Base-by-base conservation (phyloP, 768 basidiomycete genomes). In the Panus rudis region DNA sequence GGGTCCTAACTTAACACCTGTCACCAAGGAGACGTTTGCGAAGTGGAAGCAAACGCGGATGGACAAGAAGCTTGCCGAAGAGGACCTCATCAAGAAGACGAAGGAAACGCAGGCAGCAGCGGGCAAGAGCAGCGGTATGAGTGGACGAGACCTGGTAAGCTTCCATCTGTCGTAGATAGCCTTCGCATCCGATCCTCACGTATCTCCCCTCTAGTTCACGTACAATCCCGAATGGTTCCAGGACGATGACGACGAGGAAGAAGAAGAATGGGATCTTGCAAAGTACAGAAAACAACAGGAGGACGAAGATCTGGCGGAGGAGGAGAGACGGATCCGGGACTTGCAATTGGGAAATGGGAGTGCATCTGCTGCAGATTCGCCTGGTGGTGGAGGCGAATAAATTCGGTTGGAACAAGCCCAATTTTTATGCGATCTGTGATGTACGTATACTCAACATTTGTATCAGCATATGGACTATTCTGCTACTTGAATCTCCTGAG, bases 171-270 rank as follows among this genome's bases (percentile, higher is more conserved):
- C 27, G 45, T 23, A 40, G 28, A 38, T 39, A 2, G 22, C 16
- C 35, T 30, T 16, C 25, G 19, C 24, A 4, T 8, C 5, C 38
- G 13, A 23, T 11, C 4, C 43, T 40, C 33, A 20, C 21, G 10
- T 30, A n/a, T 30, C 28, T 17, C 25, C 42, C 48, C 16, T 50
- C 5, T 54, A 91, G 85, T 94, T 96, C 76, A 84, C 89, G 67
- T 94, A 89, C 78, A 92, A 93, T 63, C 86, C 91, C 14, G 88
- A 92, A 55, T 91, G 89, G 86, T 92, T 92, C 68, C 78, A 82
- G 51, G 91, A 91, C 54, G 76, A 83, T 39, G 78, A 76, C 21
- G 78, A 69, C 3, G 70, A 56, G 16, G 71, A 63, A 23, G 63
- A 68, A 19, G 72, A 71, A 6, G 73, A 71, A 11, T 76, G 69